Conservation (phyloP, 1,284 basidiomycete species). For the Trichosporon sp. region DNA sequence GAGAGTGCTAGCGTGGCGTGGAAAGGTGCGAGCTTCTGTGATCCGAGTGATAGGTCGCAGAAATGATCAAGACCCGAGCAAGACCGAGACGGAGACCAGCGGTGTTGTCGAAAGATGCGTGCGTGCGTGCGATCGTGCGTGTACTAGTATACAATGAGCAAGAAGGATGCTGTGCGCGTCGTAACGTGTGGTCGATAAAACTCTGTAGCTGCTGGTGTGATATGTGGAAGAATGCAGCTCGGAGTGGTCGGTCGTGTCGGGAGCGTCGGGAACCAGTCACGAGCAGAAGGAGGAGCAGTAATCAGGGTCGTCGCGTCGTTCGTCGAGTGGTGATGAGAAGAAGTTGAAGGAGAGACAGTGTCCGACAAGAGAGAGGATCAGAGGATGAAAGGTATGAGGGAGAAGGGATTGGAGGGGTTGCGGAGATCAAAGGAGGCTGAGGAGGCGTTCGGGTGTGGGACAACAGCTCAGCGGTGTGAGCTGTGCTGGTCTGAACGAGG, state of each 20-base stretch:
- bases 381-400: background rate
- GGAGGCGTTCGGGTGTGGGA: too few relatives aligned
- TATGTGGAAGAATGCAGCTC: background rate
- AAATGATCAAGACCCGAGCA: background rate
- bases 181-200: too few relatives aligned
- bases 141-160: background rate
- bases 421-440: background rate
- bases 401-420: background rate
- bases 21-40: background rate
- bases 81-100: background rate
- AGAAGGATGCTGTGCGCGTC: background rate
- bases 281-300: background rate
- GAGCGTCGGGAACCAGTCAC: slow-evolving; percentile 2
- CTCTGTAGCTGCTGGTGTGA: background rate
- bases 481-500: background rate
- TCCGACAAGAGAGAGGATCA: background rate
- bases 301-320: background rate
- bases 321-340: background rate
- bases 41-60: background rate
- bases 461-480: too few relatives aligned
- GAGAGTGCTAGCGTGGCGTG: background rate
- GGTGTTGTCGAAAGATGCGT: background rate
- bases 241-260: background rate
- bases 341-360: background rate
- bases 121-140: background rate